Conservation (phyloP, 345 rosid species). For the Euphorbia tirucalli region DNA sequence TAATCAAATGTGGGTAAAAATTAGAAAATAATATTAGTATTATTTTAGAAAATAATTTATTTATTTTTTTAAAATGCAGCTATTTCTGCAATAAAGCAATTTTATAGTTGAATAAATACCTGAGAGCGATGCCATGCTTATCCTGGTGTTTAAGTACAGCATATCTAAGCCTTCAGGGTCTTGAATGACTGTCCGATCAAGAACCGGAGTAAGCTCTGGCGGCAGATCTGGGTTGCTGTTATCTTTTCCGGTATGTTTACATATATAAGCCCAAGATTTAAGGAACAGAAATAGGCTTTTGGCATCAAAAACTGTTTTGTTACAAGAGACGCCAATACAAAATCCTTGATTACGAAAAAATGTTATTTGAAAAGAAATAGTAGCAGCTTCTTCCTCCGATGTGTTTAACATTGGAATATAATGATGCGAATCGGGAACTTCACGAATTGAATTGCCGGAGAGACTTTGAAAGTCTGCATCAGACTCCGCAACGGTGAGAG, state of each 20-base stretch:
- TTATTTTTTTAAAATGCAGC: too few relatives aligned
- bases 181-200: conserved; percentile 8
- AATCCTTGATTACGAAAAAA: conserved; percentile 15
- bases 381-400: conserved; percentile 2
- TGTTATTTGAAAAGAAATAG: conserved; percentile 6
- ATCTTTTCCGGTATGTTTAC: background rate
- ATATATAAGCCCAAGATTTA: conserved; percentile 17
- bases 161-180: conserved; percentile 2
- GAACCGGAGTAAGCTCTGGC: conserved; percentile 10
- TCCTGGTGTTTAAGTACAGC: background rate
- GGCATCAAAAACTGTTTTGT: conserved; percentile 15
- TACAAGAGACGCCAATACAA: conserved; percentile 8
- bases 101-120: background rate
- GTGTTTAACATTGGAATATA: background rate
- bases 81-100: too few relatives aligned
- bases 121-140: background rate
- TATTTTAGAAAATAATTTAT: too few relatives aligned
- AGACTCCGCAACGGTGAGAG: conserved; percentile 14
- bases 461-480: background rate
- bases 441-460: background rate
- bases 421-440: background rate
- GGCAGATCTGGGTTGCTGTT: background rate
- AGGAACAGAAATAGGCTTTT: conserved; percentile 6
- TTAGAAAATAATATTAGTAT: too few relatives aligned
- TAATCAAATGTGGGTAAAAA: too few relatives aligned